phyloP scores from a whole-genome alignment of 78 protist genomes.

The Bodo saltans region DNA sequence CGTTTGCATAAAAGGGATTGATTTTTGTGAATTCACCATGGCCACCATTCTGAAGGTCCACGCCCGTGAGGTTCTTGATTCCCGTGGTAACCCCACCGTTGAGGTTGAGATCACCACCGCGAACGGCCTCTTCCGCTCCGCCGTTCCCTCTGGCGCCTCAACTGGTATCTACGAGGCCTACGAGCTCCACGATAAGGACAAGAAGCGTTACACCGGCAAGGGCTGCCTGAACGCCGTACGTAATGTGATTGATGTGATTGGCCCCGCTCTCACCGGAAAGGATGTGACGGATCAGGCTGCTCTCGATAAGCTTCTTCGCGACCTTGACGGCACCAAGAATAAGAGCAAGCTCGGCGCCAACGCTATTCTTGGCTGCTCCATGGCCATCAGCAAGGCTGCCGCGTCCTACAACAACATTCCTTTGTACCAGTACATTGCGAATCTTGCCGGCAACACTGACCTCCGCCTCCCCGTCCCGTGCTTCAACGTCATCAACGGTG shows the following conservation, averaged over 20 bases:
- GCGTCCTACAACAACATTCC: conserved; percentile 60
- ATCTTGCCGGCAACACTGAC: conserved; percentile 65
- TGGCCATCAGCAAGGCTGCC: conserved; percentile 92
- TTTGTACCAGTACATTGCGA: conserved; percentile 85
- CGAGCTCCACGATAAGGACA: conserved; percentile 74
- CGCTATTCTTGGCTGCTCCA: conserved; percentile 94
- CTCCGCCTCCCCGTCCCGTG: conserved; percentile 88
- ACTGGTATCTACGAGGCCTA: conserved; percentile 98
- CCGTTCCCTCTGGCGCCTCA: conserved; percentile 98
- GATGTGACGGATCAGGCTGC: conserved; percentile 71
- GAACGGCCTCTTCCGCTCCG: conserved; percentile 80
- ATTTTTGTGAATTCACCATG: background rate
- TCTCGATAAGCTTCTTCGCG: conserved; percentile 79
- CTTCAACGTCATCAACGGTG: conserved; percentile 99
- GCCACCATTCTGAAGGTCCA: conserved; percentile 31
- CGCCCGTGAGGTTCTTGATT: conserved; percentile 88
- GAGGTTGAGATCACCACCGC: conserved; percentile 46
- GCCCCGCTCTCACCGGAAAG: conserved; percentile 79
- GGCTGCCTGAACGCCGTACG: conserved; percentile 88
- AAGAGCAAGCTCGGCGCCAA: conserved; percentile 97
- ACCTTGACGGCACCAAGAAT: conserved; percentile 88
- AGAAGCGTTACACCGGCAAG: conserved; percentile 88
- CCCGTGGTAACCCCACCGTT: conserved; percentile 95
- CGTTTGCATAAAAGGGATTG: background rate
- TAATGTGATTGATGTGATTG: conserved; percentile 81